Evolutionary conservation across 1,284 basidiomycete genomes (phyloP), one percentile per base, ranked within the genome.

Genomic region (Takashimella tepidaria): DNA sequence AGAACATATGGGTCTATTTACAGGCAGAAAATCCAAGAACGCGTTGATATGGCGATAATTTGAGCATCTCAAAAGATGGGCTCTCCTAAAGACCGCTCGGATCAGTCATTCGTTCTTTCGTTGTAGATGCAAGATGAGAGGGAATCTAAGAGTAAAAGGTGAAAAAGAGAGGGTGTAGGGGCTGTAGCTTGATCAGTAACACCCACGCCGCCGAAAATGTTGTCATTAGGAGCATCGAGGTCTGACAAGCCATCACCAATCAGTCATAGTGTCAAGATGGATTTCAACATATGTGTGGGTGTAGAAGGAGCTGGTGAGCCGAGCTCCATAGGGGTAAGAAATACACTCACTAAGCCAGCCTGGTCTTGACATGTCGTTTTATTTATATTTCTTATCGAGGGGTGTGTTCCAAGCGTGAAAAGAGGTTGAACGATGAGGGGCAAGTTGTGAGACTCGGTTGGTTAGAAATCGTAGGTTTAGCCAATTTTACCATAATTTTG

Each of bases 21-120:
- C 90, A 92, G 49, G 79, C 85, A 47, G 80, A 76, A 63, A 93
- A 93, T 1, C 90, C 90, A 73, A 90, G 91, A 51, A 95, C 74
- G 45, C 91, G 77, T 63, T 90, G 86, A 40, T 80, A 88, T 62
- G 84, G 80, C 10, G 89, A 86, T 55, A 95, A 77, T 0, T 84
- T 84, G 11, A 92, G 79, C 58, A 83, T 84, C 49, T 80, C 82
- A 79, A 91, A 93, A 10, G 89, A 88, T 13, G 88, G 86, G 68
- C 91, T 88, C 56, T 73, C 61, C 71, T 75, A 50, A n/a, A n/a
- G n/a, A n/a, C n/a, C n/a, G n/a, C n/a, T n/a, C n/a, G 8, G n/a
- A 24, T 11, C 41, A 27, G 23, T n/a, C 16, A 41, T 27, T 41
- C 20, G 20, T 19, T 10, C 37, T 37, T 37, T 37, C 31, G 31